Percentiles rank a stretch among this genome's conserved stretches.
These are phyloP conservation scores for Talaromyces marneffei DNA, from an alignment of 2,329 filamentous ascomycete species.

Conservation along the genomic window DNA sequence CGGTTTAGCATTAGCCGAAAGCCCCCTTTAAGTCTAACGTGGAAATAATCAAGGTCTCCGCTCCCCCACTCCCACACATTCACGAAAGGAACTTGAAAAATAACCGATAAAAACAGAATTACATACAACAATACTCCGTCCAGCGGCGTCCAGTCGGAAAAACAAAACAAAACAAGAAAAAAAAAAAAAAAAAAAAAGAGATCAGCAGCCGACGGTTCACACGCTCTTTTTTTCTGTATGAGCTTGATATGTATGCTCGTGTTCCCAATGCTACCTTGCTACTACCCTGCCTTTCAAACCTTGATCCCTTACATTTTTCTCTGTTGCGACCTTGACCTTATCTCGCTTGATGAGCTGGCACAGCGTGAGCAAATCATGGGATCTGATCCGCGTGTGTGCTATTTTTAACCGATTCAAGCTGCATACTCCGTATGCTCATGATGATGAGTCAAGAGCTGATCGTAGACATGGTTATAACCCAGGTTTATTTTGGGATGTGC, in stretches of 20 bases:
- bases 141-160: neutral
- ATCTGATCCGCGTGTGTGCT: neutral
- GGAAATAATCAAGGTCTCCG: neutral
- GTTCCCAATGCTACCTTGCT: slow-evolving; percentile 2
- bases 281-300: neutral
- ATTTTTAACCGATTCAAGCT: neutral
- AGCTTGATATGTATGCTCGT: neutral
- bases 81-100: neutral
- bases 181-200: neutral
- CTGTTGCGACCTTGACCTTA: neutral
- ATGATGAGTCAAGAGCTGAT: neutral
- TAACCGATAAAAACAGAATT: neutral
- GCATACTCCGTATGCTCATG: neutral
- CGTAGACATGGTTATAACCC: too few relatives aligned
- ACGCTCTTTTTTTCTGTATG: neutral
- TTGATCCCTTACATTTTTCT: neutral
- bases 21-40: neutral
- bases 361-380: slow-evolving; percentile 6
- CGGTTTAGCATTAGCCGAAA: neutral
- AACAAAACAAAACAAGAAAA: neutral
- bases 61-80: neutral
- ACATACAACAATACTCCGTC: neutral
- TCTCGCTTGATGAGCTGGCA: neutral
- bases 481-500: neutral
- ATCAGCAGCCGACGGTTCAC: slow-evolving; percentile 1